Conservation (phyloP, 805 yeast species). For the Babjeviella inositovora region DNA sequence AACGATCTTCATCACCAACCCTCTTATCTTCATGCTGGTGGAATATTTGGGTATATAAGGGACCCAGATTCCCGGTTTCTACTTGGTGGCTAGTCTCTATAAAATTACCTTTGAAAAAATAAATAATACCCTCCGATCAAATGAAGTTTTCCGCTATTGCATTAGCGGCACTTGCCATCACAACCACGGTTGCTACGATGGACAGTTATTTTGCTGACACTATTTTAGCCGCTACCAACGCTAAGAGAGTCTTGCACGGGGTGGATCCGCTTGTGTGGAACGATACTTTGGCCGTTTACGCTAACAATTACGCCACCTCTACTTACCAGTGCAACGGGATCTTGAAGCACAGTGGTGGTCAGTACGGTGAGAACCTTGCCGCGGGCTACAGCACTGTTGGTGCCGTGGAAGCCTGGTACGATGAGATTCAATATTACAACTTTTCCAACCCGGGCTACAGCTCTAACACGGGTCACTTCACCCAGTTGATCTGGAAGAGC, state of each 20-base stretch:
- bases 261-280: conserved; percentile 15
- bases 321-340: conserved; percentile 17
- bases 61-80: too few relatives aligned
- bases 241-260: conserved; percentile 12
- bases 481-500: conserved; percentile 23
- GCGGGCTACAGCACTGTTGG: conserved; percentile 19
- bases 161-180: too few relatives aligned
- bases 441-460: conserved; percentile 33
- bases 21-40: too few relatives aligned
- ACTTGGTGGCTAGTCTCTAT: too few relatives aligned
- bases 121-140: too few relatives aligned
- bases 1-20: too few relatives aligned
- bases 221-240: conserved; percentile 13
- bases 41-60: too few relatives aligned
- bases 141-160: too few relatives aligned
- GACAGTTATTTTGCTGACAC: conserved; percentile 9
- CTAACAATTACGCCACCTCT: conserved; percentile 12
- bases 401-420: conserved; percentile 25
- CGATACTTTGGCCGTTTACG: conserved; percentile 11
- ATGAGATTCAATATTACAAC: conserved; percentile 15
- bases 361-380: conserved; percentile 27
- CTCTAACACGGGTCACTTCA: conserved; percentile 34
- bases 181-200: too few relatives aligned
- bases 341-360: conserved; percentile 21
- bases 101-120: too few relatives aligned